A percentile compares a stretch with the other conserved stretches of the same genome.
Conservation (phyloP, 2,329 filamentous ascomycete genomes). For the Colletotrichum eleusines region DNA sequence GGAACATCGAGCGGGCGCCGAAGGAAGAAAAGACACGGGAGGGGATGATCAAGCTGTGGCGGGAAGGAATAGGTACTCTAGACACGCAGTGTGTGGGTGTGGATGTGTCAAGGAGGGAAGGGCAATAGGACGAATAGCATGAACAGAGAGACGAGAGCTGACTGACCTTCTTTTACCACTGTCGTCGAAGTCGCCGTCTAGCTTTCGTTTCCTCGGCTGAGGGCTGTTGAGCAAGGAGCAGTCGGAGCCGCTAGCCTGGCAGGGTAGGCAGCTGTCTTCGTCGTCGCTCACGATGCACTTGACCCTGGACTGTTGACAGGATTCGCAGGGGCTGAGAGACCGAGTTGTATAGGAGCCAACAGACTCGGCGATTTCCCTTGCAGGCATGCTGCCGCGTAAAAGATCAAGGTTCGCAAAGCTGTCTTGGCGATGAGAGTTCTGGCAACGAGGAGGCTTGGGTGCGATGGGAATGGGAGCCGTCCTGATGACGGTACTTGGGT, state of each 20-base stretch:
- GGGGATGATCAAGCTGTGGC: background rate
- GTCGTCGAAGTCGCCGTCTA: slow-evolving; percentile 72
- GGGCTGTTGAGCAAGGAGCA: slow-evolving; percentile 85
- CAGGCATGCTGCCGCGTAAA: slow-evolving; percentile 61
- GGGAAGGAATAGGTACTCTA: background rate
- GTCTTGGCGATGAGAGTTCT: slow-evolving; percentile 60
- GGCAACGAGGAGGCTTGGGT: slow-evolving; percentile 65
- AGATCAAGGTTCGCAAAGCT: slow-evolving; percentile 62
- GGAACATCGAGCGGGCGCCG: slow-evolving; percentile 32
- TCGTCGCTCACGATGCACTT: slow-evolving; percentile 82
- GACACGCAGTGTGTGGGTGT: background rate
- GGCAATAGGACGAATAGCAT: background rate
- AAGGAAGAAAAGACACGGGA: slow-evolving; percentile 32
- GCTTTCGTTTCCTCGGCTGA: slow-evolving; percentile 82
- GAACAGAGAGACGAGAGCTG: slow-evolving; percentile 16
- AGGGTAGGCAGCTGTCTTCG: slow-evolving; percentile 78
- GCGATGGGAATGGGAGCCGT: slow-evolving; percentile 76
- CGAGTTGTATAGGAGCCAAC: slow-evolving; percentile 54
- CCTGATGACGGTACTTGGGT: slow-evolving; percentile 65
- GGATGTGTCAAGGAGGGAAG: slow-evolving; percentile 2
- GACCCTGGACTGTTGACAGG: slow-evolving; percentile 79
- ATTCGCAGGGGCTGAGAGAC: slow-evolving; percentile 73
- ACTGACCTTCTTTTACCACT: slow-evolving; percentile 79
- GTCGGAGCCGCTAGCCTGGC: slow-evolving; percentile 81
- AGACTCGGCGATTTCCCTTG: slow-evolving; percentile 65